Evolutionary conservation across 1,284 basidiomycete genomes (phyloP).

Genomic region (Meripilus lineatus): DNA sequence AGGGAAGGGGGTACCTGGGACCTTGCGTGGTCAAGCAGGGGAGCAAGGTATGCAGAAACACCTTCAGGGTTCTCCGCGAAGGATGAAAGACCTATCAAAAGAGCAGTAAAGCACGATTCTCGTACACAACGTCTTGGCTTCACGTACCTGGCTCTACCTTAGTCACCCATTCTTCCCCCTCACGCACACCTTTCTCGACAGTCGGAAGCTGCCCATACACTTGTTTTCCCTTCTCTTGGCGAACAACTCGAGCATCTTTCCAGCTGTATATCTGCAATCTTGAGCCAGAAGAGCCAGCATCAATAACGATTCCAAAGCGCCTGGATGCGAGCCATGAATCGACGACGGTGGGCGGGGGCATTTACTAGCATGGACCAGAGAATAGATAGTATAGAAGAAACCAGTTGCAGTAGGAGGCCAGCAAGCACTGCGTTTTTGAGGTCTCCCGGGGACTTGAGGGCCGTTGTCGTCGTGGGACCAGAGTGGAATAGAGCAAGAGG

Average conservation of each 20-base stretch:
- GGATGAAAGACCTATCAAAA: constrained; percentile 76
- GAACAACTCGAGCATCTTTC: constrained; percentile 70
- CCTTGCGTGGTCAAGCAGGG: constrained; percentile 81
- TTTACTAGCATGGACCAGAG: constrained; percentile 26
- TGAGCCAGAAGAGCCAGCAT: constrained; percentile 97
- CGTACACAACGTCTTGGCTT: neutral
- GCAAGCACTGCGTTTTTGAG: neutral
- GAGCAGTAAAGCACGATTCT: neutral
- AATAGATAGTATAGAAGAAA: neutral
- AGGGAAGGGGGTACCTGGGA: constrained; percentile 83
- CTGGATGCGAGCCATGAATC: constrained; percentile 74
- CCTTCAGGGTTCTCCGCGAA: constrained; percentile 68
- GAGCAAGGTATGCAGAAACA: constrained; percentile 74
- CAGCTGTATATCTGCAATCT: constrained; percentile 97
- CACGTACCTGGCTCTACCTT: constrained; percentile 91
- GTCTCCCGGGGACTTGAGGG: neutral
- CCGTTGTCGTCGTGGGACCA: neutral
- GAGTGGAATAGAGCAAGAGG: neutral
- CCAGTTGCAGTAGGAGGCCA: neutral
- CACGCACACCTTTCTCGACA: constrained; percentile 88
- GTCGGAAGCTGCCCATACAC: constrained; percentile 60
- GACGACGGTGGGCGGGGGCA: constrained; percentile 68
- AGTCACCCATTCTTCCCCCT: constrained; percentile 80
- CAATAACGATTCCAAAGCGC: constrained; percentile 93
- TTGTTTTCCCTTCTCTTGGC: constrained; percentile 38